phyloP scores from a whole-genome alignment of 371 early-diverging fungal genomes.

The Mortierella sp. region DNA sequence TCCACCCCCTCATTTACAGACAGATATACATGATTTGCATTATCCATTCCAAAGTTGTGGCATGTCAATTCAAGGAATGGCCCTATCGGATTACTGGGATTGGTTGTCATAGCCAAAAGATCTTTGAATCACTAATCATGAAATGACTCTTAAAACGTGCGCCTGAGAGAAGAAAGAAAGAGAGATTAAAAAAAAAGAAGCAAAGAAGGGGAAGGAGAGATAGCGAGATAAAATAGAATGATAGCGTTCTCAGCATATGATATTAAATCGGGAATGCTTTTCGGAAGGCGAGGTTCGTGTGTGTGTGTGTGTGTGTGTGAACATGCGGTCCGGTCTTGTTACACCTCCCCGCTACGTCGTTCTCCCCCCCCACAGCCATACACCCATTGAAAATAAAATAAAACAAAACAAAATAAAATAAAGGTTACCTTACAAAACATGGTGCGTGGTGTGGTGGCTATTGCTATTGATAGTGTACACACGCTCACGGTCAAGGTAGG shows the following conservation, averaged over 20 bases:
- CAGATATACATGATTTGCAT: not conserved
- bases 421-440: not conserved
- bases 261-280: not conserved
- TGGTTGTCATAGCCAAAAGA: not conserved
- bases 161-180: not conserved
- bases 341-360: not conserved
- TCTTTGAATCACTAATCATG: too few relatives aligned
- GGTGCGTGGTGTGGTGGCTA: not conserved
- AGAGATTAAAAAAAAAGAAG: not conserved
- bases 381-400: too few relatives aligned
- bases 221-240: not conserved
- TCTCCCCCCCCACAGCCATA: too few relatives aligned
- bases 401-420: too few relatives aligned
- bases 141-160: not conserved
- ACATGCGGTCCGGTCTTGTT: constrained; percentile 10
- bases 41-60: not conserved
- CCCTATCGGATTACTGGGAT: not conserved
- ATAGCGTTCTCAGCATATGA: not conserved
- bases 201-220: not conserved
- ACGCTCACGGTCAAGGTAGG: not conserved
- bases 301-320: constrained; percentile 9
- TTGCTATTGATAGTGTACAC: not conserved
- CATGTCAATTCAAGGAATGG: not conserved
- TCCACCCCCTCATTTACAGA: not conserved
- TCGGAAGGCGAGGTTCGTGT: not conserved